Evolutionary conservation across 345 rosid genomes (phyloP).

Genomic region (Microthlaspi erraticum): DNA sequence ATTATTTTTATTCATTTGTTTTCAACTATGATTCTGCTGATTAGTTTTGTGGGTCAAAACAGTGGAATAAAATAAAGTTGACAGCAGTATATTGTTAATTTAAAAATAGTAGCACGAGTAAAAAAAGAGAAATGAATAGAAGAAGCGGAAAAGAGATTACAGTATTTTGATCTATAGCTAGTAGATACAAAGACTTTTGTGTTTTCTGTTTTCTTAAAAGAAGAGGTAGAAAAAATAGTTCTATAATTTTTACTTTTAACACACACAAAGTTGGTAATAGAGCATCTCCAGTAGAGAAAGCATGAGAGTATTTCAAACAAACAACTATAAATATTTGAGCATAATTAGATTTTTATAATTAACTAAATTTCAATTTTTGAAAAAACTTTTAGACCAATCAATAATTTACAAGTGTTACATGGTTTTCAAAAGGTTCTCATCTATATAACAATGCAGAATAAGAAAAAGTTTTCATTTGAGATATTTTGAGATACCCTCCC

Average conservation of each 20-base stretch:
- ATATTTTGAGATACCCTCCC: no score
- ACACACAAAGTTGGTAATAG: no score
- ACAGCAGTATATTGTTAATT: not conserved
- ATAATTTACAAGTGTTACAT: no score
- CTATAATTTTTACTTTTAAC: not conserved
- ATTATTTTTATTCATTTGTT: not conserved
- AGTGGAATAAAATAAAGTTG: not conserved
- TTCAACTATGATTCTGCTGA: conserved; percentile 29
- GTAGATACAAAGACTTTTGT: not conserved
- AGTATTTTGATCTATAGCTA: not conserved
- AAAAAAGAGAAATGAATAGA: not conserved
- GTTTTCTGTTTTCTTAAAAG: not conserved
- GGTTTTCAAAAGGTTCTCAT: no score
- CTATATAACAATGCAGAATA: no score
- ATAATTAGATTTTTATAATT: no score
- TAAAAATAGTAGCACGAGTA: not conserved
- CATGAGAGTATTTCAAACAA: no score
- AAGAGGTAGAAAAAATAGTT: not conserved
- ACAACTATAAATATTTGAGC: no score
- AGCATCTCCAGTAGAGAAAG: no score
- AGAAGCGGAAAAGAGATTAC: not conserved
- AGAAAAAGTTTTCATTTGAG: no score
- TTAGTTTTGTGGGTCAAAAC: not conserved
- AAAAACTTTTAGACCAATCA: no score
- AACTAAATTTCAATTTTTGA: no score